Percentiles rank a stretch among this genome's conserved stretches.
phyloP scores from a whole-genome alignment of 2,329 filamentous ascomycete genomes.

The Neoarthrinium moseri region DNA sequence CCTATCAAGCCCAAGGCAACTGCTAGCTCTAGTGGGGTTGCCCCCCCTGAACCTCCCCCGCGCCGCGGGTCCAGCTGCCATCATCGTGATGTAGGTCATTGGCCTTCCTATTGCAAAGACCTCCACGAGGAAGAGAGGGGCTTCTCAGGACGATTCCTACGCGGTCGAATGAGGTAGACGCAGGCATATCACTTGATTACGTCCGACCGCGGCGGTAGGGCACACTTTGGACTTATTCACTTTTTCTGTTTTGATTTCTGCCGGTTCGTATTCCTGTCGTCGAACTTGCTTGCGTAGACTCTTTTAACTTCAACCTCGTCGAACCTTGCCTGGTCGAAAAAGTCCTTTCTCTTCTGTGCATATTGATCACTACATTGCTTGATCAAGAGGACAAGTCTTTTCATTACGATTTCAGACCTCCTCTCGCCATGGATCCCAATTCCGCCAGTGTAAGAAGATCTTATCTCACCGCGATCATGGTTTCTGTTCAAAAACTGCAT shows the following conservation, averaged over 20 bases:
- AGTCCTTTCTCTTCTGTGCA: no score
- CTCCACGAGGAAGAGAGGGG: not conserved
- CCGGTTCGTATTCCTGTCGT: no score
- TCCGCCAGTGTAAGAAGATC: slow-evolving; percentile 20
- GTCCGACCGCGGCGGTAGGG: slow-evolving; percentile 4
- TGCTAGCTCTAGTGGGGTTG: slow-evolving; percentile 7
- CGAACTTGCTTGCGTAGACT: no score
- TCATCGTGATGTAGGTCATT: slow-evolving; percentile 2
- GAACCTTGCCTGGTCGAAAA: no score
- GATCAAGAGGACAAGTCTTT: no score
- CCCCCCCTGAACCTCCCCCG: slow-evolving; percentile 1
- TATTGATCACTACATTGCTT: not conserved
- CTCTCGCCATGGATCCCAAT: slow-evolving; percentile 22
- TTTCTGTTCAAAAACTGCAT: not conserved
- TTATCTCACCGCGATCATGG: not conserved
- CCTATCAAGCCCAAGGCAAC: no score
- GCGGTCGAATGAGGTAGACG: slow-evolving; percentile 3
- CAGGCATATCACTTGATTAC: not conserved
- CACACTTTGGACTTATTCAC: not conserved
- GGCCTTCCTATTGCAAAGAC: slow-evolving; percentile 4
- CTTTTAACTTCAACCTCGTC: no score
- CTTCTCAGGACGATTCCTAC: not conserved
- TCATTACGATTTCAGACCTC: not conserved
- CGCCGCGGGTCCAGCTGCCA: not conserved
- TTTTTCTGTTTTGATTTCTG: not conserved